These are phyloP conservation scores for Epithemia pelagica DNA, from an alignment of 108 stramenopile species.

Conservation along the genomic window DNA sequence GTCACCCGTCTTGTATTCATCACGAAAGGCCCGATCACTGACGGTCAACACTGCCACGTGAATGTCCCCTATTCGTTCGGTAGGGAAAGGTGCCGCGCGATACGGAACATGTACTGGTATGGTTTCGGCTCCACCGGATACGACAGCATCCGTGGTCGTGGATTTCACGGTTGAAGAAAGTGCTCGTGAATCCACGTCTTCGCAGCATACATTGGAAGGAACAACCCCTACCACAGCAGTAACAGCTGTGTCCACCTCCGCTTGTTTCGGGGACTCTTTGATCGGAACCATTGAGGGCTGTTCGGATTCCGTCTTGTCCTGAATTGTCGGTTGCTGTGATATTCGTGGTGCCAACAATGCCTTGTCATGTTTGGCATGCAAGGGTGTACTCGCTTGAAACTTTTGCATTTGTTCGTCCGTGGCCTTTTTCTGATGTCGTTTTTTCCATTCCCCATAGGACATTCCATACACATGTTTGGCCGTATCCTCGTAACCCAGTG, in stretches of 20 bases:
- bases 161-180: background rate
- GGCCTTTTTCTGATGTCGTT: slow-evolving; percentile 63
- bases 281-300: background rate
- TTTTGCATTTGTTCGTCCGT: slow-evolving; percentile 71
- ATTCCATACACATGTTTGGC: slow-evolving; percentile 81
- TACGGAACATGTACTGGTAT: background rate
- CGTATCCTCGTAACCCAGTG: slow-evolving; percentile 81
- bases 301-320: slow-evolving; percentile 1
- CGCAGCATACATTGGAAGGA: slow-evolving; percentile 81
- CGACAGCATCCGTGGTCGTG: background rate
- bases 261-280: background rate
- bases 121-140: background rate
- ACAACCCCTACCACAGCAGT: background rate
- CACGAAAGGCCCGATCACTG: slow-evolving; percentile 72
- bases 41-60: slow-evolving; percentile 74
- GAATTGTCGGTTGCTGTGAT: background rate
- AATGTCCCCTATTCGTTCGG: slow-evolving; percentile 6
- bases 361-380: slow-evolving; percentile 78
- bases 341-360: slow-evolving; percentile 38
- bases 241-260: background rate
- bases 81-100: background rate
- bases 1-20: slow-evolving; percentile 72
- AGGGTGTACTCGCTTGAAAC: slow-evolving; percentile 59
- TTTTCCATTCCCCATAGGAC: slow-evolving; percentile 78
- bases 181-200: slow-evolving; percentile 40